These are phyloP conservation scores for Forsythia suspensa DNA, from an alignment of 257 asterid species.

Conservation along the genomic window DNA sequence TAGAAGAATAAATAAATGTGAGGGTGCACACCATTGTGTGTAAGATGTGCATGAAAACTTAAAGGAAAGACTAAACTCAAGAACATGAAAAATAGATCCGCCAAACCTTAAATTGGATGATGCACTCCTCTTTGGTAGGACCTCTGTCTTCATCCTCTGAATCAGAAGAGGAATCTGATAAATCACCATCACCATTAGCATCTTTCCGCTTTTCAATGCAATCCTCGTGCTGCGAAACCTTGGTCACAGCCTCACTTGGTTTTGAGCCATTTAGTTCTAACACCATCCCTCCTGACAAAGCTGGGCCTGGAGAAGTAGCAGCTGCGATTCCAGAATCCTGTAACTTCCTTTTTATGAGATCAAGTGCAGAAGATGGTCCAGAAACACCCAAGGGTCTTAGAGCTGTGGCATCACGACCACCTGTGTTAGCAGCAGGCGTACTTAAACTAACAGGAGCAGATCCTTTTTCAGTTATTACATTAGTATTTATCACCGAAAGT, in stretches of 20 bases:
- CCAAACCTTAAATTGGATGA: slow-evolving; percentile 68
- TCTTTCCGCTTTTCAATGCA: slow-evolving; percentile 67
- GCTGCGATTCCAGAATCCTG: slow-evolving; percentile 86
- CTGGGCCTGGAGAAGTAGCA: slow-evolving; percentile 56
- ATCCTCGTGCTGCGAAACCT: slow-evolving; percentile 58
- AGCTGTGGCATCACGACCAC: slow-evolving; percentile 91
- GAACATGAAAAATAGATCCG: neutral
- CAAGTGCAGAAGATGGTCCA: slow-evolving; percentile 78
- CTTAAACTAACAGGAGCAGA: slow-evolving; percentile 64
- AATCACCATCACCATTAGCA: slow-evolving; percentile 63
- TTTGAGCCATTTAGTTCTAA: slow-evolving; percentile 70
- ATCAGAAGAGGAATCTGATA: slow-evolving; percentile 84
- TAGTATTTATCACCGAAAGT: slow-evolving; percentile 40
- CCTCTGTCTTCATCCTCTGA: slow-evolving; percentile 90
- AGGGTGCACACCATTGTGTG: neutral
- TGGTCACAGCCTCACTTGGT: slow-evolving; percentile 42
- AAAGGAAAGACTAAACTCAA: slow-evolving; percentile 11
- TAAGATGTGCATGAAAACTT: slow-evolving; percentile 6
- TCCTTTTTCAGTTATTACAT: slow-evolving; percentile 58
- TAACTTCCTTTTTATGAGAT: slow-evolving; percentile 95
- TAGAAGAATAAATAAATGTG: neutral
- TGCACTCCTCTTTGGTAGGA: slow-evolving; percentile 84
- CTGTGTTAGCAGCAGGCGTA: slow-evolving; percentile 91
- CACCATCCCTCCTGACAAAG: slow-evolving; percentile 47
- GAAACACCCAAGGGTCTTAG: slow-evolving; percentile 55